Percentiles rank a stretch among this genome's conserved stretches.
phyloP scores from a whole-genome alignment of 208 protist species.

The Leptomonas seymouri region DNA sequence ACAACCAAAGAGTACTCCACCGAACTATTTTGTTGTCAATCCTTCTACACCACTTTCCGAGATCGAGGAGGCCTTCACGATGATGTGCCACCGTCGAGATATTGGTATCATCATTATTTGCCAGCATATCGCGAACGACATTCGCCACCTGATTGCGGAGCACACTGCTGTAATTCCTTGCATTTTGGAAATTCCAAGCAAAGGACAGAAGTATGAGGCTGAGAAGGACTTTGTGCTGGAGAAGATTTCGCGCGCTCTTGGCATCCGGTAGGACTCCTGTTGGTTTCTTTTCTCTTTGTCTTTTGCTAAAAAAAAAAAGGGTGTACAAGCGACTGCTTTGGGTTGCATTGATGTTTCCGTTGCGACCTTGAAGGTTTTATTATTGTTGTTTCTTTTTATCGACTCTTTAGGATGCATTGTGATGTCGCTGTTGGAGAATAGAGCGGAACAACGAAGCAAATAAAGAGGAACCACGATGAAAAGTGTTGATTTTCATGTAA shows the following conservation, averaged over 20 bases:
- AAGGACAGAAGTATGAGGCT: conserved; percentile 95
- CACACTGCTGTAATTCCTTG: conserved; percentile 93
- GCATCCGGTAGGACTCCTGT: conserved; percentile 43
- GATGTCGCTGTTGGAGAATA: conserved; percentile 17
- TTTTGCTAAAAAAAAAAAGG: conserved; percentile 3
- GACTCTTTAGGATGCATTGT: conserved; percentile 21
- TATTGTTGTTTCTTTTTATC: conserved; percentile 21
- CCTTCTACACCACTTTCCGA: conserved; percentile 87
- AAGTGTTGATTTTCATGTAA: too few relatives aligned
- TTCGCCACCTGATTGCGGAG: conserved; percentile 94
- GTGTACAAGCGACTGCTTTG: not conserved
- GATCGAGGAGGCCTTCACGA: conserved; percentile 94
- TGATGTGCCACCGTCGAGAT: conserved; percentile 85
- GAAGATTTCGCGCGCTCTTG: conserved; percentile 83
- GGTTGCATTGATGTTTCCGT: not conserved
- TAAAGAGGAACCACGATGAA: conserved; percentile 2
- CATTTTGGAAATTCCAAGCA: conserved; percentile 97
- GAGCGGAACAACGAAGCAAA: not conserved
- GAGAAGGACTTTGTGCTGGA: conserved; percentile 95
- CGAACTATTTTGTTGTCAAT: conserved; percentile 94
- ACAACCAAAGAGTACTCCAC: conserved; percentile 23
- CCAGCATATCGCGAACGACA: conserved; percentile 97
- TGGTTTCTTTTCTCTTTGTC: conserved; percentile 9
- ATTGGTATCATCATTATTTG: conserved; percentile 97
- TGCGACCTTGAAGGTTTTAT: not conserved